Evolutionary conservation across 2,329 filamentous ascomycete genomes (phyloP).

Genomic region (Sarocladiaceae sp.): DNA sequence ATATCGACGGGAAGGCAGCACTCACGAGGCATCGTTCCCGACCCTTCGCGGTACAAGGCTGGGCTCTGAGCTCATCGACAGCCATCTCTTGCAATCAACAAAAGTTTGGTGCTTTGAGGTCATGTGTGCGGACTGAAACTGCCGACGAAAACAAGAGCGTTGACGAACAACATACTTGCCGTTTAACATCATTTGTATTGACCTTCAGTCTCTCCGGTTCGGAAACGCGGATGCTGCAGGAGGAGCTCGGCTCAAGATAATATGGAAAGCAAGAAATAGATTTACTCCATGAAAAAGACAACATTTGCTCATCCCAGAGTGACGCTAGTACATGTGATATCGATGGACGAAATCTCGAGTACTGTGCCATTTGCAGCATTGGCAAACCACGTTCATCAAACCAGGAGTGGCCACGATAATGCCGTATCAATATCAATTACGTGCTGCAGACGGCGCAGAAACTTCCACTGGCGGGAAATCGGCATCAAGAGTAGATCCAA

Average conservation of each 20-base stretch:
- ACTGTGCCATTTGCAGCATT: no score
- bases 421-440: no score
- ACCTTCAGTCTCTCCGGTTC: neutral
- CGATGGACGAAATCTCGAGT: no score
- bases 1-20: no score
- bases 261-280: neutral
- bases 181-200: neutral
- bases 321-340: no score
- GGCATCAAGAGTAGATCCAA: slow-evolving; percentile 24
- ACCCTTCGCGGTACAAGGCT: neutral
- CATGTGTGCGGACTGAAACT: neutral
- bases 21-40: no score
- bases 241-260: neutral
- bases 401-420: no score
- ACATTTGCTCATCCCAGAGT: slow-evolving; percentile 6
- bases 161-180: neutral
- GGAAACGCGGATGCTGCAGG: neutral
- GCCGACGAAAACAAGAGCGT: neutral
- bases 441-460: neutral
- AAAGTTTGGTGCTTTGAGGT: neutral
- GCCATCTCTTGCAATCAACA: neutral
- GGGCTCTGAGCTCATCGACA: neutral
- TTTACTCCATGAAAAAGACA: neutral
- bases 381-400: no score
- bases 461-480: slow-evolving; percentile 33